These are phyloP conservation scores for Mimosa pudica DNA, from an alignment of 306 rosid species.

Conservation along the genomic window DNA sequence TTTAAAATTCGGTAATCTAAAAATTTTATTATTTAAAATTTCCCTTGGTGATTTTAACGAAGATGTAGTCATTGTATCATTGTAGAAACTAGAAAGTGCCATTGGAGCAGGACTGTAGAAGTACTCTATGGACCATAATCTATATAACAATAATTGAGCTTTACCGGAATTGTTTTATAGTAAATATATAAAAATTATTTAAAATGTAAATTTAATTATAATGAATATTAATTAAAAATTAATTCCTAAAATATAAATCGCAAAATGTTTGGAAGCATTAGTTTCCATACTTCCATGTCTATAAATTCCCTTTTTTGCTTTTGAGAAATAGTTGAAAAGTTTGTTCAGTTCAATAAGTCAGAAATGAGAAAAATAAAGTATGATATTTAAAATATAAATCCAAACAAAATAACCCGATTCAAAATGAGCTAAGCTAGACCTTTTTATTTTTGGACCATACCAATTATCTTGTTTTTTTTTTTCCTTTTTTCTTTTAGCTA, in stretches of 20 bases:
- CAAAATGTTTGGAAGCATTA: background rate
- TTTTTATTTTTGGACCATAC: background rate
- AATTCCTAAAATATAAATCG: background rate
- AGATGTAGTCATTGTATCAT: too few species aligned
- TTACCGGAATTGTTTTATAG: background rate
- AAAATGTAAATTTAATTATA: background rate
- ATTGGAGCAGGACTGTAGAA: too few species aligned
- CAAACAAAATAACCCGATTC: background rate
- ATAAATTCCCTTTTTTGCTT: too few species aligned
- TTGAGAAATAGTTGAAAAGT: background rate
- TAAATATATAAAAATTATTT: background rate
- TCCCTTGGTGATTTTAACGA: too few species aligned
- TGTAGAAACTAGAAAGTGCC: too few species aligned
- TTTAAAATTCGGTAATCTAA: too few species aligned
- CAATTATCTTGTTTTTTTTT: background rate
- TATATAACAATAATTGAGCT: background rate
- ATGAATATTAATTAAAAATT: background rate
- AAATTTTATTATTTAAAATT: too few species aligned
- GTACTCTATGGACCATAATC: background rate
- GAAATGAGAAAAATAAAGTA: too few species aligned
- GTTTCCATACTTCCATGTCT: background rate
- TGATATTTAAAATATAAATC: too few species aligned
- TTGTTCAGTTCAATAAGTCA: background rate
- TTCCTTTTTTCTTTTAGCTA: background rate
- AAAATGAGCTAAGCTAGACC: background rate